Evolutionary conservation across 2,329 filamentous ascomycete genomes (phyloP), one percentile per base, ranked within the genome.

Genomic region (Cercospora nicotianae): DNA sequence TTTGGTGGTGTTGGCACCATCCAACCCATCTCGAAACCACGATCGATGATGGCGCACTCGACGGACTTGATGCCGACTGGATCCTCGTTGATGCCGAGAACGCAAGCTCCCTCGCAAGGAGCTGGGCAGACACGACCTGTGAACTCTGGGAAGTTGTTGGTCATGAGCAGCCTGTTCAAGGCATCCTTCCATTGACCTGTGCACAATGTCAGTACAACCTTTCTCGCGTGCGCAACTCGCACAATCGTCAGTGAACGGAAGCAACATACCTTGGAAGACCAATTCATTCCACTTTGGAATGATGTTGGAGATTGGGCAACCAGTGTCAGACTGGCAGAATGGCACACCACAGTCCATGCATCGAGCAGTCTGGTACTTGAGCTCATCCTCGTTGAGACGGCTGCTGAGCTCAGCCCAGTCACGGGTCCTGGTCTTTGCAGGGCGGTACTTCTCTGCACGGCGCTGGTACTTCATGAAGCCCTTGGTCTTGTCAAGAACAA

Each of bases 291-390:
- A 97, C 75, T 97, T 97, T 66, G 94, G 94, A 75, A 98, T 98
- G 77, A 98, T 96, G 83, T 98, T 98, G 74, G 90, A 93, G 80
- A 97, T 97, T 1, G 94, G 94, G 79, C 94, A 98, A 60, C 94
- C 94, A 71, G 92, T 93, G 75, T 98, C 94, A 20, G 93, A 97
- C 81, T 98, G 94, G 76, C 94, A 98, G 87, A 98, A 98, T 1
- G 94, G 94, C 69, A 98, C 94, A 87, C 94, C 94, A 70, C 94
- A 98, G 83, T 98, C 94, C 94, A 98, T 98, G 85, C 94, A 98
- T 72, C 94, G 92, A 69, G 94, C 94, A 58, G 93, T 91, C 81
- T 98, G 94, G 78, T 96, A 97, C 84, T 97, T 97, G 72, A 97
- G 88, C 82, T 97, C 93, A 74, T 97, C 94, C 80, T 97, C 93